Conservation (phyloP, 1,284 basidiomycete genomes). For the Ustilago cynodontis region DNA sequence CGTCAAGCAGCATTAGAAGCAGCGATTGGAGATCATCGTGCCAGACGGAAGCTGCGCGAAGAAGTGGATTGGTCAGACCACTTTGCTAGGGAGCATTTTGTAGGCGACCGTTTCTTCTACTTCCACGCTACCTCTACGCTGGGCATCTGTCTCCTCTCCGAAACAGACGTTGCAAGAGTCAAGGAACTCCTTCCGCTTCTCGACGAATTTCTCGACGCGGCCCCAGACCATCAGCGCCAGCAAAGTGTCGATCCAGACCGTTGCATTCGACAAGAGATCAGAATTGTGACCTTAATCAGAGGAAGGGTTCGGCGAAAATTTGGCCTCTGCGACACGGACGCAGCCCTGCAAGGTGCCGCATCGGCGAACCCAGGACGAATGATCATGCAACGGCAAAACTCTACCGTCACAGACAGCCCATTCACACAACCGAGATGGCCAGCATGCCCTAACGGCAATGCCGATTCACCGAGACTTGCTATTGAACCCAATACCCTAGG, state of each 20-base stretch:
- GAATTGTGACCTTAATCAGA: slow-evolving; percentile 31
- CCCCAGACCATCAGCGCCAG: slow-evolving; percentile 20
- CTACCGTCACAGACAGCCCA: background rate
- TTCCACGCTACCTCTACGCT: slow-evolving; percentile 34
- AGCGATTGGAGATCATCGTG: slow-evolving; percentile 12
- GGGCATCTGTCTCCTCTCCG: slow-evolving; percentile 28
- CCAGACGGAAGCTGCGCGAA: slow-evolving; percentile 1
- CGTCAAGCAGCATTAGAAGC: slow-evolving; percentile 20
- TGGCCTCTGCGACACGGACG: background rate
- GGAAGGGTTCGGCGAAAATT: slow-evolving; percentile 20
- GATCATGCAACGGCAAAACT: background rate
- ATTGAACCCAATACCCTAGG: background rate
- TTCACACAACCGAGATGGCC: background rate
- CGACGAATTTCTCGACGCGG: slow-evolving; percentile 21
- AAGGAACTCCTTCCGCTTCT: slow-evolving; percentile 3
- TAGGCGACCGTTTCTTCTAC: slow-evolving; percentile 31
- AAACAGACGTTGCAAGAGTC: slow-evolving; percentile 5
- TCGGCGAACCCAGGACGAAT: background rate
- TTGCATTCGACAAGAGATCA: slow-evolving; percentile 32
- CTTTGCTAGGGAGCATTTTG: slow-evolving; percentile 22
- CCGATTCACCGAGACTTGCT: background rate
- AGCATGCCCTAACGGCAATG: background rate
- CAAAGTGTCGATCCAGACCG: slow-evolving; percentile 29
- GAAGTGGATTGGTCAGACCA: slow-evolving; percentile 23
- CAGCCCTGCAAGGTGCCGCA: background rate